phyloP scores from a whole-genome alignment of 768 basidiomycete species.

The Tephrocybe rancida region DNA sequence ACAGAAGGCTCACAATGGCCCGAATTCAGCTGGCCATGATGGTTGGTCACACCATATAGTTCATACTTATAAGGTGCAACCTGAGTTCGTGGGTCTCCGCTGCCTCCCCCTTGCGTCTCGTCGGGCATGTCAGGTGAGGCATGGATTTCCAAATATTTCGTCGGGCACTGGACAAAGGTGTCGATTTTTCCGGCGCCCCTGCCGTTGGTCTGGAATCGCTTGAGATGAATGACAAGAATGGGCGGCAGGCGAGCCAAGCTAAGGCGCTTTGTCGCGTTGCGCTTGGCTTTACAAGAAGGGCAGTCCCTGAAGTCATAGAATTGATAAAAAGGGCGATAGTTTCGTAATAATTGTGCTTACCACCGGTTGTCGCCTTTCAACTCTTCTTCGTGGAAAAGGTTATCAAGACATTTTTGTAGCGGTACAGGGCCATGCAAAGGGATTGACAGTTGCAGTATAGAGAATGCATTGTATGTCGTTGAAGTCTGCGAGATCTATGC shows the following conservation, averaged over 20 bases:
- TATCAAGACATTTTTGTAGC: conserved; percentile 82
- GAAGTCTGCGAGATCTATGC: conserved; percentile 72
- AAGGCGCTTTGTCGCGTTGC: conserved; percentile 84
- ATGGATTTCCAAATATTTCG: conserved; percentile 46
- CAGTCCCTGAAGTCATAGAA: conserved; percentile 67
- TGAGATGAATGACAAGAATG: conserved; percentile 88
- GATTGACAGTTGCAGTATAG: conserved; percentile 91
- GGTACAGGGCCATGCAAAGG: conserved; percentile 70
- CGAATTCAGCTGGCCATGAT: conserved; percentile 90
- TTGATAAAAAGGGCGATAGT: background rate
- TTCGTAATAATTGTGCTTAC: conserved; percentile 42
- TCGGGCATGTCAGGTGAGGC: conserved; percentile 81
- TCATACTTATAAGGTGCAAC: conserved; percentile 93
- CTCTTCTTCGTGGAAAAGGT: conserved; percentile 88
- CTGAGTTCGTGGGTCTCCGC: conserved; percentile 78
- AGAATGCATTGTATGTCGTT: conserved; percentile 96
- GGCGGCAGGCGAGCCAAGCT: conserved; percentile 93
- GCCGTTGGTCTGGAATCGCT: conserved; percentile 89
- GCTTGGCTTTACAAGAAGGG: conserved; percentile 88
- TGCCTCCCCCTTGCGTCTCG: conserved; percentile 25
- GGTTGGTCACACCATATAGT: conserved; percentile 94
- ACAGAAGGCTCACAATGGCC: conserved; percentile 82
- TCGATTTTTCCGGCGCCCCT: conserved; percentile 97
- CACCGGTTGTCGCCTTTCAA: conserved; percentile 94
- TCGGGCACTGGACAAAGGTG: conserved; percentile 90